Base-by-base conservation (phyloP, 371 early-diverging fungal species). In the Circinella umbellata region DNA sequence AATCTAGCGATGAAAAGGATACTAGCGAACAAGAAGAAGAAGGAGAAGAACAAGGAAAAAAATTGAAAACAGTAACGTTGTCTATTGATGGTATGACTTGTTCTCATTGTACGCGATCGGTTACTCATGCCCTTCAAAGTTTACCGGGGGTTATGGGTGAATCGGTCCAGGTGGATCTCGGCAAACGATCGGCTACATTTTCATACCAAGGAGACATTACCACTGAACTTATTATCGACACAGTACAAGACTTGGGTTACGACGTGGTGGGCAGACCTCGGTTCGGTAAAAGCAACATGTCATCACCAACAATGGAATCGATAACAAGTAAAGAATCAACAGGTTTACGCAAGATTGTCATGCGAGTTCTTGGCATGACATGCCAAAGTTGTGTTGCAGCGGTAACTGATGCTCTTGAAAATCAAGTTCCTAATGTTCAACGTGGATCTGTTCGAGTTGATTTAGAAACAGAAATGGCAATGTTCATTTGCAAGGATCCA, bases 71-170 rank as follows among this genome's bases (percentile, higher is more conserved):
- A 10, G 61, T 66, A 4, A 69, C 73, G 0, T 63, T 89, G 15
- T 81, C 81, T n/a, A 77, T 91, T 48, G 70, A 74, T 0, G 95
- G 95, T 39, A 93, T 95, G 94, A 94, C 95, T 0, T 94, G 95
- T 76, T 80, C 86, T 17, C 90, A 92, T 51, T 94, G 95, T 76
- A 93, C 93, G 10, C 77, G 80, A 15, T 83, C 92, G 0, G 88
- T 94, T 59, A 82, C 90, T 47, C 67, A 72, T 15, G 76, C 79
- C 0, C 49, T 89, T 8, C 71, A 71, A 53, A 54, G 67, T 0
- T 59, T 86, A 14, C 76, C 82, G 1, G 93, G 92, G 17, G 88
- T 92, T 4, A 49, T 78, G 20, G 72, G 63, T 60, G 77, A 72
- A 38, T 80, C 80, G n/a, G 77, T 89, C n/a, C 69, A 72, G 15